These are phyloP conservation scores for Mucor plumbeus DNA, from an alignment of 371 early-diverging fungal genomes.

Conservation along the genomic window DNA sequence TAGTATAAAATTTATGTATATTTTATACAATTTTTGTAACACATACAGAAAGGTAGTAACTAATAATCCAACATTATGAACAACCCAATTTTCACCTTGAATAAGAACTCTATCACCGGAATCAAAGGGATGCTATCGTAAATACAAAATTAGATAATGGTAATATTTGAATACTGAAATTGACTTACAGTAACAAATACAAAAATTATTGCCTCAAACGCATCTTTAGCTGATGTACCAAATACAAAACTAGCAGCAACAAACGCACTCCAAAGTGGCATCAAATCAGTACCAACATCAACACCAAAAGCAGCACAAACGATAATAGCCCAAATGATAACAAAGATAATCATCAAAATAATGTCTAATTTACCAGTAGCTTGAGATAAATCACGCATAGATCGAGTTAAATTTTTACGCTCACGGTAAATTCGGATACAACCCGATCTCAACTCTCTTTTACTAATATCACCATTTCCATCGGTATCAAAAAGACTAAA, in stretches of 20 bases:
- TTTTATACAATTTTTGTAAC: too few relatives aligned
- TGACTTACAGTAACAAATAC: constrained; percentile 61
- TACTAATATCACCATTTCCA: constrained; percentile 69
- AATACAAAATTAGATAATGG: not conserved
- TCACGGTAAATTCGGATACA: constrained; percentile 67
- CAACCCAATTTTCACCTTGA: constrained; percentile 41
- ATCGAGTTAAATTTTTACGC: constrained; percentile 57
- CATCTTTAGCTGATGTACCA: constrained; percentile 66
- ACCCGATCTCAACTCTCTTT: constrained; percentile 63
- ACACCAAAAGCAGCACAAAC: constrained; percentile 63
- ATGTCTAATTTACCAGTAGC: constrained; percentile 71
- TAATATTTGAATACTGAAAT: not conserved
- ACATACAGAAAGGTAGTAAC: constrained; percentile 43
- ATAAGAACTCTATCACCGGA: constrained; percentile 48
- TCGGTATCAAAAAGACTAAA: constrained; percentile 76
- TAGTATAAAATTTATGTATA: not conserved
- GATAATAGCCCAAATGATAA: constrained; percentile 43
- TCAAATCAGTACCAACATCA: constrained; percentile 62
- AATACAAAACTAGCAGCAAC: constrained; percentile 68
- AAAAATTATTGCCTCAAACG: constrained; percentile 74
- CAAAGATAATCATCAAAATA: constrained; percentile 58
- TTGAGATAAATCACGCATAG: constrained; percentile 69
- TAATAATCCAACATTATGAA: constrained; percentile 44
- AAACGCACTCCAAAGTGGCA: constrained; percentile 62
- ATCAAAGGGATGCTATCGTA: constrained; percentile 49